Conservation (phyloP, 225 moss, liverwort and hornwort species). For the Neckera pumila region DNA sequence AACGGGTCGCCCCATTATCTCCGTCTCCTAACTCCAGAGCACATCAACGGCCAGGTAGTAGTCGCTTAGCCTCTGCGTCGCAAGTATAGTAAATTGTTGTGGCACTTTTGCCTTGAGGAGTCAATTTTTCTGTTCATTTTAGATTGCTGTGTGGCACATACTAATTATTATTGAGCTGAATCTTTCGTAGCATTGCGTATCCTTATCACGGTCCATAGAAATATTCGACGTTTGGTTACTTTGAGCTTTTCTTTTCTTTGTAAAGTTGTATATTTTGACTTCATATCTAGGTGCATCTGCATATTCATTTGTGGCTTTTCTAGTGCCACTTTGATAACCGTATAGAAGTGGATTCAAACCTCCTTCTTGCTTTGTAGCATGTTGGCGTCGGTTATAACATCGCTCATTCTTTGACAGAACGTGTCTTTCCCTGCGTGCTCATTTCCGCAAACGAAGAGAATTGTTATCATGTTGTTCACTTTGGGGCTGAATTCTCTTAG, state of each 20-base stretch:
- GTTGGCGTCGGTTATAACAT: neutral
- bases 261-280: constrained; percentile 5
- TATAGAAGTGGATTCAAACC: neutral
- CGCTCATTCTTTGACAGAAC: neutral
- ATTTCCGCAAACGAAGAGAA: neutral
- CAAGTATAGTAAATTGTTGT: constrained; percentile 3
- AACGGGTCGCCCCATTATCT: constrained; percentile 20
- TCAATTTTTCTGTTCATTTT: neutral
- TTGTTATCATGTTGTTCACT: neutral
- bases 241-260: constrained; percentile 4
- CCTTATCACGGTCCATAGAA: neutral
- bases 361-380: neutral
- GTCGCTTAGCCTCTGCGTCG: constrained; percentile 29
- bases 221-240: neutral
- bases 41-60: constrained; percentile 39
- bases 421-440: neutral
- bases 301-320: neutral
- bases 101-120: neutral
- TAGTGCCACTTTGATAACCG: neutral
- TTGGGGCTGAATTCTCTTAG: neutral
- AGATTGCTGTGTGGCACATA: neutral
- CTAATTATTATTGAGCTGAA: neutral
- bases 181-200: neutral
- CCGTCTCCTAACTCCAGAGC: constrained; percentile 43
- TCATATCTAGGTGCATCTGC: neutral